phyloP scores from a whole-genome alignment of 371 early-diverging fungal genomes.

The Apophysomyces sp. region DNA sequence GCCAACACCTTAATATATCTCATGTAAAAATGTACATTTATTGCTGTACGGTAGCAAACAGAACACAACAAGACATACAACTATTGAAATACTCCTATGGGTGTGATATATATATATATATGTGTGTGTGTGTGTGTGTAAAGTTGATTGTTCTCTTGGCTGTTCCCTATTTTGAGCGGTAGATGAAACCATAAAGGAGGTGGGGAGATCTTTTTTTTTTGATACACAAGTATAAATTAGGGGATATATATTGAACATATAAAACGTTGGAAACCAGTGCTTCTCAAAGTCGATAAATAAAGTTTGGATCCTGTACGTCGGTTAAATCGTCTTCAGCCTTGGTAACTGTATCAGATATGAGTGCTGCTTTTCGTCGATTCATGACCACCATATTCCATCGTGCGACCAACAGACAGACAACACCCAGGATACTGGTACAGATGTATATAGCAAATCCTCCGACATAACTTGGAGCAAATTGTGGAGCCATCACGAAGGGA shows the following conservation, averaged over 20 bases:
- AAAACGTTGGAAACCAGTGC: no score
- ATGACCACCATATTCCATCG: slow-evolving; percentile 24
- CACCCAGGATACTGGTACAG: slow-evolving; percentile 7
- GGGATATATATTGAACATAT: no score
- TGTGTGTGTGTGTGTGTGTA: no score
- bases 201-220: no score
- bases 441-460: slow-evolving; percentile 18
- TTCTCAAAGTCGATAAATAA: background rate
- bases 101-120: no score
- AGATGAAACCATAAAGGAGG: no score
- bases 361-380: slow-evolving; percentile 12
- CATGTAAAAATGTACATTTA: background rate
- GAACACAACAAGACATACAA: no score
- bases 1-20: background rate
- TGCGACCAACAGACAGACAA: slow-evolving; percentile 10
- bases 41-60: background rate
- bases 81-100: no score
- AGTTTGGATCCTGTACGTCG: slow-evolving; percentile 31
- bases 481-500: slow-evolving; percentile 19
- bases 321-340: slow-evolving; percentile 30
- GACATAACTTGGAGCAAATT: slow-evolving; percentile 10
- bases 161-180: no score
- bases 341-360: slow-evolving; percentile 7
- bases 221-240: no score
- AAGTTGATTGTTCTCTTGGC: no score